Evolutionary conservation across 805 yeast genomes (phyloP), one percentile per base, ranked within the genome.

Genomic region (Saccharomycopsis schoenii): DNA sequence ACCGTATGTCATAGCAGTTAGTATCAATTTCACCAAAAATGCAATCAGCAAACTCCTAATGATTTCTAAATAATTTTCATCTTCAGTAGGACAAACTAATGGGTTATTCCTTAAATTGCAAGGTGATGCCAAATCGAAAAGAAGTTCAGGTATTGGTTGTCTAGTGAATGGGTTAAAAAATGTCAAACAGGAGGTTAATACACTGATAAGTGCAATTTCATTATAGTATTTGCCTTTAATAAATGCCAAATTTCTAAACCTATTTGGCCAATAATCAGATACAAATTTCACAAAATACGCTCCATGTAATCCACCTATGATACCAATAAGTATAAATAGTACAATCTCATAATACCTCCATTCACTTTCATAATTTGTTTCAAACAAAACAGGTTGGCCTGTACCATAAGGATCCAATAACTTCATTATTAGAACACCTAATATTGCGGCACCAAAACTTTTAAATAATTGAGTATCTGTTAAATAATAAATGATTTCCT

Each of bases 361-460:
- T 65, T 80, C 84, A 5, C 80, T 76, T 1, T 71, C 66, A 66
- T 81, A 82, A 15, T 70, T 68, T 55, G 82, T 77, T 65, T 80
- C 83, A 65, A 82, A 82, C 17, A 81, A 68, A 5, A 82, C 85
- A 9, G 83, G 79, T 58, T 81, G 80, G 1, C 84, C 85, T 1
- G 86, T 82, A 1, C 83, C 83, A 65, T 82, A 82, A 6, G 86
- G 86, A 67, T 82, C 76, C 64, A 82, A 68, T 52, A 82, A 76
- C 64, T 80, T 80, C 58, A 82, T 69, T 64, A 80, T 80, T 34
- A 82, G 69, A 2, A 82, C 79, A 6, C 84, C 78, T 24, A 75
- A 73, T 60, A 82, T 79, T 14, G 85, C 83, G 68, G 85, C 81
- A 63, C 81, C 77, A 68, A 82, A 82, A 17, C 80, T 75, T 54